These are phyloP conservation scores for Cyberlindnera japonica DNA, from an alignment of 805 yeast species.

Conservation along the genomic window DNA sequence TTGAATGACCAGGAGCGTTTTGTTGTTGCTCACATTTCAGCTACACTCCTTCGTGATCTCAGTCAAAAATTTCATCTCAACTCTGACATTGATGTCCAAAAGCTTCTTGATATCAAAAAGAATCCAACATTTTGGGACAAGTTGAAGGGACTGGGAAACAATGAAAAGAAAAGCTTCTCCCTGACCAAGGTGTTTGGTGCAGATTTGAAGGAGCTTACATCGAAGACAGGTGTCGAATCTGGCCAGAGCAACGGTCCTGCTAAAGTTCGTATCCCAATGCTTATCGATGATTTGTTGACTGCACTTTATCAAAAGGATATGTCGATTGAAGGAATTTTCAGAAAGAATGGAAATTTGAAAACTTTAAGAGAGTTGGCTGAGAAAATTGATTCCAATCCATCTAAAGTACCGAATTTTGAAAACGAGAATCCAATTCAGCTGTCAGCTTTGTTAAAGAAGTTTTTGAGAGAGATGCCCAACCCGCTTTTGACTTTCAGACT, in stretches of 20 bases:
- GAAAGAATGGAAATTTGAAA: slow-evolving; percentile 93
- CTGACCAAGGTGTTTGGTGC: slow-evolving; percentile 66
- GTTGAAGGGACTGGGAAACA: slow-evolving; percentile 26
- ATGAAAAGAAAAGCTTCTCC: slow-evolving; percentile 22
- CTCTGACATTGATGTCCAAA: slow-evolving; percentile 32
- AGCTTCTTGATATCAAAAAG: slow-evolving; percentile 32
- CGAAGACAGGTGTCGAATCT: slow-evolving; percentile 74
- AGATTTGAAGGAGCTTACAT: slow-evolving; percentile 64
- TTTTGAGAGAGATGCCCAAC: slow-evolving; percentile 87
- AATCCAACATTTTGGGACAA: slow-evolving; percentile 45
- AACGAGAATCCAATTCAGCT: slow-evolving; percentile 84
- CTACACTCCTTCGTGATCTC: slow-evolving; percentile 42
- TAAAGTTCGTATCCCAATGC: slow-evolving; percentile 73
- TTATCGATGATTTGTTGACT: slow-evolving; percentile 80
- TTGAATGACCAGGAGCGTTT: slow-evolving; percentile 54
- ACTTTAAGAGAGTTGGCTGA: slow-evolving; percentile 70
- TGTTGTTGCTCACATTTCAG: slow-evolving; percentile 56
- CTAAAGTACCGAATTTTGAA: slow-evolving; percentile 63
- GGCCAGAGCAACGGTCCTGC: slow-evolving; percentile 82
- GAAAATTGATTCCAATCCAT: slow-evolving; percentile 69
- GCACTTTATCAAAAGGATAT: slow-evolving; percentile 87
- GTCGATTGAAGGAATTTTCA: slow-evolving; percentile 93
- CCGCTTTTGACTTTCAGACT: slow-evolving; percentile 78
- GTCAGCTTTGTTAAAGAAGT: slow-evolving; percentile 89
- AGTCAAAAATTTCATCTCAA: slow-evolving; percentile 30